Conservation (phyloP, 2,329 filamentous ascomycete species). For the Epichloe gansuensis region DNA sequence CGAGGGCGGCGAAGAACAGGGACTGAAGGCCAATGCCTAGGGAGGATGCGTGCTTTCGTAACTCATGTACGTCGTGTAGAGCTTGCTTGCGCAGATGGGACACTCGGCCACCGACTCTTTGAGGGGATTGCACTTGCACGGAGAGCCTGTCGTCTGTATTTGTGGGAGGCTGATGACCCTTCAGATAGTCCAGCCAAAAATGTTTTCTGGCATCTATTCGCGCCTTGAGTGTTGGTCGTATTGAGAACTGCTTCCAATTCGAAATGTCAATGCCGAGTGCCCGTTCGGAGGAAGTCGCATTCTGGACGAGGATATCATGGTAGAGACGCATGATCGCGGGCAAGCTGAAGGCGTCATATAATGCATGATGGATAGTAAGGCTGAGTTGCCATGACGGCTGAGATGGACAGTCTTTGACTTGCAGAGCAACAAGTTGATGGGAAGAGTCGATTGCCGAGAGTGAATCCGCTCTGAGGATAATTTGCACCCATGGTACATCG, state of each 20-base stretch:
- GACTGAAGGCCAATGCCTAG: slow-evolving; percentile 57
- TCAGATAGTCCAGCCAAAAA: slow-evolving; percentile 33
- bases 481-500: slow-evolving; percentile 47
- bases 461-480: slow-evolving; percentile 29
- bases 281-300: slow-evolving; percentile 1
- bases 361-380: slow-evolving; percentile 65
- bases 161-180: neutral
- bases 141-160: neutral
- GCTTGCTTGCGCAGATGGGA: slow-evolving; percentile 34
- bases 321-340: slow-evolving; percentile 39
- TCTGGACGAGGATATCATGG: slow-evolving; percentile 3
- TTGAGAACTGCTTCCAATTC: slow-evolving; percentile 17
- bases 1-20: slow-evolving; percentile 61
- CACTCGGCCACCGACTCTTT: slow-evolving; percentile 10
- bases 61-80: slow-evolving; percentile 22
- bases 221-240: slow-evolving; percentile 3
- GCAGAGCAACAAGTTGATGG: slow-evolving; percentile 15
- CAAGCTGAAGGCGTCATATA: slow-evolving; percentile 80
- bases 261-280: slow-evolving; percentile 5
- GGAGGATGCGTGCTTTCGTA: slow-evolving; percentile 25
- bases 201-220: slow-evolving; percentile 10
- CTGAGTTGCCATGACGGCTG: slow-evolving; percentile 21
- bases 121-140: neutral
- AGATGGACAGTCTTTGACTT: slow-evolving; percentile 5
- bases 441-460: neutral